Base-by-base conservation (phyloP, 1,284 basidiomycete species). In the Chondrostereum purpureum region DNA sequence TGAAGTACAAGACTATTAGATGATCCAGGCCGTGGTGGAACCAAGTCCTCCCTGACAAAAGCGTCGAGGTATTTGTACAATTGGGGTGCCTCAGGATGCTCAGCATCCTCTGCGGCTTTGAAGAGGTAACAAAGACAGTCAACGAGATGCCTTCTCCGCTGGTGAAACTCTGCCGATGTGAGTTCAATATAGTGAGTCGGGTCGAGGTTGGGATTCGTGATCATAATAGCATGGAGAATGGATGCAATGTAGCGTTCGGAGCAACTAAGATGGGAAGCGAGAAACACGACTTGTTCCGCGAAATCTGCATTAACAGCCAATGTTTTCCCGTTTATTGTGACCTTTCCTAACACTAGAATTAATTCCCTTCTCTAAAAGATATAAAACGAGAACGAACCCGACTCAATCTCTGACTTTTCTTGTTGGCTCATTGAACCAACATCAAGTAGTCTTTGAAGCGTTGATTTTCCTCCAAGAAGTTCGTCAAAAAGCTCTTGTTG, bases 401-500 rank as follows among this genome's bases (percentile, higher is more conserved):
- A 77, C 53, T 86, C 80, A 36, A 92, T 68, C 53, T 88, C 82
- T 52, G 70, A 77, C 56, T 81, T 77, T 58, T 91, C 86, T 46
- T 78, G 69, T 1, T 65, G 53, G 56, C 70, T 81, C 49, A 77
- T 72, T 43, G 70, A 69, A 1, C 82, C 83, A 19, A 84, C 72
- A 56, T 86, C 74, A 55, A 82, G 77, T 27, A 89, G 60, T 50
- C 71, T 70, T 49, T 78, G 62, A 5, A 90, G 70, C 52, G 71
- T 72, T 24, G 74, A 59, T 63, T 77, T 81, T 65, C 83, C 74
- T 35, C 75, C 61, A 64, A 86, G 76, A 46, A 90, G 67, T 57
- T 80, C 72, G 59, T 88, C 80, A 53, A 88, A 88, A 44, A 89
- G 73, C 55, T 83, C 80, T 51, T 86, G 83, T 59, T 86, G 83